Percentiles rank a stretch among this genome's conserved stretches.
These are phyloP conservation scores for Colletotrichum musae DNA, from an alignment of 2,329 filamentous ascomycete genomes.

Conservation along the genomic window DNA sequence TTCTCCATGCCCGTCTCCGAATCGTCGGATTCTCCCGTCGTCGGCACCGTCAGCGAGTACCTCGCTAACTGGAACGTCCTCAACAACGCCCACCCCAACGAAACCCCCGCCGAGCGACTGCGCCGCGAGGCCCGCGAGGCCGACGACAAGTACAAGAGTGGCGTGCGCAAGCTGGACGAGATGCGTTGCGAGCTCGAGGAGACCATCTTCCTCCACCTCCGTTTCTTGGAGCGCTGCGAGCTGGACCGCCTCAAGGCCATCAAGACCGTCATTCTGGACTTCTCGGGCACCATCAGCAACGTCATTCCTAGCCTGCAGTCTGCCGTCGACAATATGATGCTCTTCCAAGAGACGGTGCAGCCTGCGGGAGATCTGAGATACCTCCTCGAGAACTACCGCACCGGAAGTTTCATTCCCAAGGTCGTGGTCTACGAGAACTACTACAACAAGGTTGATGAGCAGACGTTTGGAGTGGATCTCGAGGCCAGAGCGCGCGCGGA, in stretches of 20 bases:
- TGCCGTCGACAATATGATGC: constrained; percentile 97
- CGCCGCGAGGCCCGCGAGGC: constrained; percentile 90
- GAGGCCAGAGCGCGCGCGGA: constrained; percentile 94
- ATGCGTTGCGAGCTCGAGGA: constrained; percentile 96
- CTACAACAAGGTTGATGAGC: constrained; percentile 97
- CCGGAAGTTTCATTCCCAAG: constrained; percentile 90
- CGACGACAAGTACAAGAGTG: constrained; percentile 93
- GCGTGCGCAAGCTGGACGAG: constrained; percentile 88
- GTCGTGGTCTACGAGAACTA: constrained; percentile 98
- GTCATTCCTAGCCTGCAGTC: constrained; percentile 97
- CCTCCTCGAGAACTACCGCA: constrained; percentile 96
- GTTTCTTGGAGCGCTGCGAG: constrained; percentile 97
- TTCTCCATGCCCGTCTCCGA: constrained; percentile 78
- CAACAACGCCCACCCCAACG: constrained; percentile 91
- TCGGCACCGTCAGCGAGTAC: constrained; percentile 89
- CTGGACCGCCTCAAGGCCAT: constrained; percentile 96
- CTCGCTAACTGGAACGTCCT: constrained; percentile 93
- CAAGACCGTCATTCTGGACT: constrained; percentile 97
- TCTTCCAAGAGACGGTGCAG: constrained; percentile 99
- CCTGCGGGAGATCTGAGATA: constrained; percentile 91
- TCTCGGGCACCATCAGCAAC: constrained; percentile 97
- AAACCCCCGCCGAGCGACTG: constrained; percentile 88
- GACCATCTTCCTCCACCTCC: constrained; percentile 91
- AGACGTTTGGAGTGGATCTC: constrained; percentile 98
- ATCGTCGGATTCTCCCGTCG: constrained; percentile 79